phyloP scores from a whole-genome alignment of 305 asterid species.

The Nicotiana rustica region DNA sequence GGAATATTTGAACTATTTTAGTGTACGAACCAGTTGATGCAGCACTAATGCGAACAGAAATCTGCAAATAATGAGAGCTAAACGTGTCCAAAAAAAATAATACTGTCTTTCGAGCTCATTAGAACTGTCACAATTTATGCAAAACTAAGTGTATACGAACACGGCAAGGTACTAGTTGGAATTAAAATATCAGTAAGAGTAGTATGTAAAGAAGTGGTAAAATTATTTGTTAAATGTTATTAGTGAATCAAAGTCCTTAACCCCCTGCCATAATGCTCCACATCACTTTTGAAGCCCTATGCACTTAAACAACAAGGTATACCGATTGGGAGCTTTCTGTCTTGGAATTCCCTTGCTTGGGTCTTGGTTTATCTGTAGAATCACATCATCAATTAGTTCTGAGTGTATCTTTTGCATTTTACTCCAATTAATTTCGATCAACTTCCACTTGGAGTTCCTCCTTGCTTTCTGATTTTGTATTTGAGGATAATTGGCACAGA shows the following conservation, averaged over 20 bases:
- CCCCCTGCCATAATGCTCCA: not conserved
- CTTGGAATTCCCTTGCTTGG: not conserved
- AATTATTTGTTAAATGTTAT: not conserved
- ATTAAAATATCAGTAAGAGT: not conserved
- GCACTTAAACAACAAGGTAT: not conserved
- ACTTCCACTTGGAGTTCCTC: not conserved
- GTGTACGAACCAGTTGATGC: not conserved
- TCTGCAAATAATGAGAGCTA: not conserved
- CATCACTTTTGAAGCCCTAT: slow-evolving; percentile 20
- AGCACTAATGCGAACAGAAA: not conserved
- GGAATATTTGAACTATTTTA: not conserved
- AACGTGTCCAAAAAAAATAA: not conserved
- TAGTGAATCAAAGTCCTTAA: not conserved
- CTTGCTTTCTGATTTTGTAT: slow-evolving; percentile 9
- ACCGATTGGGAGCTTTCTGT: not conserved
- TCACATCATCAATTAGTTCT: not conserved
- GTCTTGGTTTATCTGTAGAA: not conserved
- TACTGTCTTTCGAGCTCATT: not conserved
- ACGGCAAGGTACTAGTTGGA: not conserved
- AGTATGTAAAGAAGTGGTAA: not conserved
- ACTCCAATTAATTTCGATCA: not conserved
- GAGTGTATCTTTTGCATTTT: not conserved
- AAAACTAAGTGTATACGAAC: too few species aligned
- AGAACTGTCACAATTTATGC: not conserved
- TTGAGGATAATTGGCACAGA: not conserved